These are phyloP conservation scores for Rhinocladiella mackenziei DNA, from an alignment of 2,329 filamentous ascomycete genomes.

Conservation along the genomic window DNA sequence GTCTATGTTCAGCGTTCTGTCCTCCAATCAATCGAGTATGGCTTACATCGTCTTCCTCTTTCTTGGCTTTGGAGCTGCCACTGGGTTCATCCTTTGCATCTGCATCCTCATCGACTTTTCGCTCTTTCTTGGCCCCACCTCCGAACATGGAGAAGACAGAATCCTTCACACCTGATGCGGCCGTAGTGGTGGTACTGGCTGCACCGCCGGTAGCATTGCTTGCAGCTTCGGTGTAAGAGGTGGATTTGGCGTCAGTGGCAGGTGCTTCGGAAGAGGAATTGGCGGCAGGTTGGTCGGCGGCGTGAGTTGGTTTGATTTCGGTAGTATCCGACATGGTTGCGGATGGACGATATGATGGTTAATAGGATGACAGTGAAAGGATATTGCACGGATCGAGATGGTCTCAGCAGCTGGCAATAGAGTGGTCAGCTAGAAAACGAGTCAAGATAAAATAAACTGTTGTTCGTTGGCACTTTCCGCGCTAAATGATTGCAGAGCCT, in stretches of 20 bases:
- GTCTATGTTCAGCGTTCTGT: constrained; percentile 23
- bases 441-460: constrained; percentile 1
- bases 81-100: constrained; percentile 82
- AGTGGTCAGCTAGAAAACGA: neutral
- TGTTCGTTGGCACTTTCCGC: constrained; percentile 20
- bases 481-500: constrained; percentile 8
- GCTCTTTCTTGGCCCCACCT: constrained; percentile 93
- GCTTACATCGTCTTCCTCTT: constrained; percentile 51
- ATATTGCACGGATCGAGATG: neutral
- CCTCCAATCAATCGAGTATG: neutral
- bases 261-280: constrained; percentile 19
- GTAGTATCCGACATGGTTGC: constrained; percentile 23
- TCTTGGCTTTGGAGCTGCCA: constrained; percentile 78
- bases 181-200: constrained; percentile 25
- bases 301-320: constrained; percentile 26
- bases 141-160: constrained; percentile 97
- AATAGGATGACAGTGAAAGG: constrained; percentile 3
- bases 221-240: constrained; percentile 23
- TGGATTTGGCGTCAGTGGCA: constrained; percentile 20
- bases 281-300: constrained; percentile 25
- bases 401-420: neutral
- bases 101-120: constrained; percentile 75
- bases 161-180: constrained; percentile 35
- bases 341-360: constrained; percentile 6
- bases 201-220: constrained; percentile 26